Evolutionary conservation across 495 filamentous ascomycete genomes (phyloP), one percentile per base, ranked within the genome.

Genomic region (Pyrenula massariospora): DNA sequence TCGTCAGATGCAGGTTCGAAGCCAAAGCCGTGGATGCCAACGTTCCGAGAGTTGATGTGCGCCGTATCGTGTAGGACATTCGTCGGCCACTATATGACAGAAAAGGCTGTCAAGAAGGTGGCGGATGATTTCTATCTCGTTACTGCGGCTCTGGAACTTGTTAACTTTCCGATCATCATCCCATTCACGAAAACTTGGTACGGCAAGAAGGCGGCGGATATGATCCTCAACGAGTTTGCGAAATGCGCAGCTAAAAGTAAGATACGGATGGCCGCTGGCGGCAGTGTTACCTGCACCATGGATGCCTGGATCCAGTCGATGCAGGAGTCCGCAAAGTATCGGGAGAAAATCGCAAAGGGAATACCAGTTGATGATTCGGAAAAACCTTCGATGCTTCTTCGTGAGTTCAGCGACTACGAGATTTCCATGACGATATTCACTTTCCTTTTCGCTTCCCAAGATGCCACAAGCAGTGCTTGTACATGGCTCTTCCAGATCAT

Each of bases 131-230:
- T 93, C 71, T 98, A 94, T 70, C 79, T 88, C 62, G 94, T 97
- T 65, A 98, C 93, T 15, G 94, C 87, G 50, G 93, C 93, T 8
- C 82, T 98, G 57, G 93, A 98, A 67, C 80, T 98, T 47, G 93
- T 98, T 71, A 97, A 97, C 75, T 97, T 98, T 79, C 93, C 93
- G 36, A 86, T 98, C 73, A 96, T 97, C 70, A 72, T 98, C 54
- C 93, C 93, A 50, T 98, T 81, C 78, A 96, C 93, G 62, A 91
- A 87, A 78, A 88, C 89, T 10, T 98, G 91, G 89, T 95, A 95
- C 67, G 93, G 93, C 59, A 95, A 97, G 80, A 93, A 89, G 72
- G 89, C 92, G 19, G 84, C 93, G 48, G 87, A 92, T 62, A 91
- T 92, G 84, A 90, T 96, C 22, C 76, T 97, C 56, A 81, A 80